Percentiles rank a stretch among this genome's conserved stretches.
Evolutionary conservation across 2,329 filamentous ascomycete genomes (phyloP).

Genomic region (Biscogniauxia marginata): DNA sequence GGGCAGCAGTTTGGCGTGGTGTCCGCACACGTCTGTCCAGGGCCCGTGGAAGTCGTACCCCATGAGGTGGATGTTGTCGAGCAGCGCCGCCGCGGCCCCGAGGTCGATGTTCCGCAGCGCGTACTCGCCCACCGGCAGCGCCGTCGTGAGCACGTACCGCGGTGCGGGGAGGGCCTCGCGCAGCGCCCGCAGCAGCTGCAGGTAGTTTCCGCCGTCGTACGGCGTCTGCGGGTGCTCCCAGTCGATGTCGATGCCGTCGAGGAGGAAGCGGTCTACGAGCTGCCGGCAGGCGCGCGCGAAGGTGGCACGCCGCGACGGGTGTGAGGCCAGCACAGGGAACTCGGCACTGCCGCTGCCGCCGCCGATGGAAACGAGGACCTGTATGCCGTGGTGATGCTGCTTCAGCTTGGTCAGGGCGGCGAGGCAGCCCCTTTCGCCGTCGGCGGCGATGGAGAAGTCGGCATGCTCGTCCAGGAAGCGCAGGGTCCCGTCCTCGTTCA

Average conservation of each 20-base stretch:
- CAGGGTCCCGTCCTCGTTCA: constrained; percentile 34
- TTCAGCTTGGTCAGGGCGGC: constrained; percentile 59
- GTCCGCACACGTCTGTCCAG: constrained; percentile 59
- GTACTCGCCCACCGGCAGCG: constrained; percentile 62
- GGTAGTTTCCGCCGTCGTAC: constrained; percentile 55
- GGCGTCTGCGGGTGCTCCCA: constrained; percentile 63
- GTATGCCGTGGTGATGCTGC: constrained; percentile 52
- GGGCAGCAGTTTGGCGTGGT: constrained; percentile 60
- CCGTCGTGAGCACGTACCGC: constrained; percentile 58
- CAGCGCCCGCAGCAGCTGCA: constrained; percentile 54
- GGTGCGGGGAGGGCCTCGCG: constrained; percentile 54
- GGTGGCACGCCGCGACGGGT: constrained; percentile 43
- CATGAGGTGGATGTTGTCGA: constrained; percentile 68
- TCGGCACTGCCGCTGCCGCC: constrained; percentile 61
- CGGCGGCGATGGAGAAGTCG: constrained; percentile 58
- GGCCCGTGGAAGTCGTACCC: constrained; percentile 66
- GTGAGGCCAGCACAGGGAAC: constrained; percentile 57
- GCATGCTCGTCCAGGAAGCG: constrained; percentile 64
- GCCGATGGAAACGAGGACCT: constrained; percentile 63
- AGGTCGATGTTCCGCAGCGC: constrained; percentile 61
- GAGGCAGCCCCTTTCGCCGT: constrained; percentile 59
- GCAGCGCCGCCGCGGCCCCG: constrained; percentile 44
- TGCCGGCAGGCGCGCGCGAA: constrained; percentile 55
- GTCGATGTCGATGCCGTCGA: constrained; percentile 68
- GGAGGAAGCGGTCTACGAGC: constrained; percentile 54